These are phyloP conservation scores for Shiraia bambusicola DNA, from an alignment of 2,329 filamentous ascomycete species.

Conservation along the genomic window DNA sequence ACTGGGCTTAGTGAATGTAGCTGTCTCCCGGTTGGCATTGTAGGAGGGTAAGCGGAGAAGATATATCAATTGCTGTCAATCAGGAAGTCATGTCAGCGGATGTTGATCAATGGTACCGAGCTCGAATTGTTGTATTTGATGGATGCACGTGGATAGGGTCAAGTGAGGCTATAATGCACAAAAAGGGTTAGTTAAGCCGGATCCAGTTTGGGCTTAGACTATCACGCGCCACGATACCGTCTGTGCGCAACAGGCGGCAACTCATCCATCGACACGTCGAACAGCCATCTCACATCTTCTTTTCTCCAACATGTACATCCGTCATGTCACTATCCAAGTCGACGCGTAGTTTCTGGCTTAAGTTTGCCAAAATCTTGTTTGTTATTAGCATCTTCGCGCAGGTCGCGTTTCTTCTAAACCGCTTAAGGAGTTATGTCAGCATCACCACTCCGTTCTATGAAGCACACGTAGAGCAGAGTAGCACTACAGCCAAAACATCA, in stretches of 20 bases:
- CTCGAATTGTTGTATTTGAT: too few species aligned
- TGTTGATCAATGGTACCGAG: too few species aligned
- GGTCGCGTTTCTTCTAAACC: conserved; percentile 20
- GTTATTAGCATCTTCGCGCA: conserved; percentile 22
- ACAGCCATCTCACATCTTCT: conserved; percentile 10
- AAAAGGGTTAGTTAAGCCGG: neutral
- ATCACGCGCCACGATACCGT: conserved; percentile 12
- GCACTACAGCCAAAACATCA: conserved; percentile 2
- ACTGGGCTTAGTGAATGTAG: too few species aligned
- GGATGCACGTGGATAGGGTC: conserved; percentile 8
- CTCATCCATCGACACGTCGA: conserved; percentile 18
- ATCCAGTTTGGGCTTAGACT: conserved; percentile 2
- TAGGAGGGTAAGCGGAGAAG: too few species aligned
- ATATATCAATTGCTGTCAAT: too few species aligned
- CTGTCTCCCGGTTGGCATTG: too few species aligned
- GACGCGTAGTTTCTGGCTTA: conserved; percentile 15
- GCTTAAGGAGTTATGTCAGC: conserved; percentile 16
- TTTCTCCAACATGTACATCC: conserved; percentile 17
- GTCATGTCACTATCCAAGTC: conserved; percentile 20
- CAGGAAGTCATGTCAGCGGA: too few species aligned
- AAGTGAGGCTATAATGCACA: neutral
- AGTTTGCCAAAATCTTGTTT: conserved; percentile 15
- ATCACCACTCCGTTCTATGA: conserved; percentile 9
- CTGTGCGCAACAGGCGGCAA: conserved; percentile 20
- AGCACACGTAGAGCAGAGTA: conserved; percentile 9